Percentiles rank a stretch among this genome's conserved stretches.
Conservation (phyloP, 2,329 filamentous ascomycete genomes). For the Claviceps africana region DNA sequence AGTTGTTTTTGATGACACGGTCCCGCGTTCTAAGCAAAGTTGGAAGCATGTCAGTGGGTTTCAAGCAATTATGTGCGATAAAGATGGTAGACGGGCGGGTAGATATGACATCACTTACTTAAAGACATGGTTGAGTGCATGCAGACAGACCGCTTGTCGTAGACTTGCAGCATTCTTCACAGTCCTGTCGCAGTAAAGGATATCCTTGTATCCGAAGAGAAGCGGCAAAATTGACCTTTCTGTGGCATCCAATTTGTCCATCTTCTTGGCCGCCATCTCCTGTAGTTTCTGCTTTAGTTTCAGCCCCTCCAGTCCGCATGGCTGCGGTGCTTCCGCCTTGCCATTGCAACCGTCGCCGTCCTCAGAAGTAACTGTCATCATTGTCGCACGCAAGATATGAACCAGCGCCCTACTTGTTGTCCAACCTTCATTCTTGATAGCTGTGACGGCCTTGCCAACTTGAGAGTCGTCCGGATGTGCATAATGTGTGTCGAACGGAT, state of each 20-base stretch:
- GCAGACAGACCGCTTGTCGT: constrained; percentile 61
- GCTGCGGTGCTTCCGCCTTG: constrained; percentile 17
- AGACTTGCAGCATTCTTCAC: constrained; percentile 53
- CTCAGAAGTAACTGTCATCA: constrained; percentile 30
- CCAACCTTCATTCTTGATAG: constrained; percentile 38
- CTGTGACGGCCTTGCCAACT: constrained; percentile 38
- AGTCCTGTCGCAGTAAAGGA: constrained; percentile 62
- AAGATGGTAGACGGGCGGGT: too few relatives aligned
- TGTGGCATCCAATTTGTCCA: constrained; percentile 43
- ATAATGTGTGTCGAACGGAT: constrained; percentile 77
- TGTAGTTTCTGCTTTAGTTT: constrained; percentile 49
- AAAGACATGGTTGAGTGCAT: constrained; percentile 82
- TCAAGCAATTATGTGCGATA: not conserved
- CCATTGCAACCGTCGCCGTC: constrained; percentile 1
- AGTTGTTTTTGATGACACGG: constrained; percentile 82
- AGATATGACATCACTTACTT: constrained; percentile 39
- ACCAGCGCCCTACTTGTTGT: constrained; percentile 30
- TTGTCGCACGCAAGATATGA: constrained; percentile 33
- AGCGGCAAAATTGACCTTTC: constrained; percentile 55
- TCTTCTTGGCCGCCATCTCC: constrained; percentile 36
- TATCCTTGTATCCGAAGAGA: constrained; percentile 70
- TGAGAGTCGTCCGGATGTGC: constrained; percentile 48
- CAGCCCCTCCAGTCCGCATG: constrained; percentile 45
- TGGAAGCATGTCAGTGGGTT: not conserved
- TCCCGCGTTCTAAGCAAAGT: constrained; percentile 57